Base-by-base conservation (phyloP, 2,329 filamentous ascomycete genomes). In the Colletotrichum liaoningense region DNA sequence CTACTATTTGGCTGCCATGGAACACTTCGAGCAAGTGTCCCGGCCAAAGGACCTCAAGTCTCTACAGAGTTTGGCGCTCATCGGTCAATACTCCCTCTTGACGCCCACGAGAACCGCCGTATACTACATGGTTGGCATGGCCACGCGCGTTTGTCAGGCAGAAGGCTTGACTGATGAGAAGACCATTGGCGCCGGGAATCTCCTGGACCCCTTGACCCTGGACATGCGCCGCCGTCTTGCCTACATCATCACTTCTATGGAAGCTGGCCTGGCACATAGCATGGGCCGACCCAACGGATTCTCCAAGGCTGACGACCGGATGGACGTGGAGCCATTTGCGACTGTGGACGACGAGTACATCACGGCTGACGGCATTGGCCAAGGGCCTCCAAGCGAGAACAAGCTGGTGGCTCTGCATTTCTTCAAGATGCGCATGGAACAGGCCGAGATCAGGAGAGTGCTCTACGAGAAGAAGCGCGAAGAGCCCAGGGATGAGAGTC, bases 371-470 rank as follows among this genome's bases (percentile, higher is more conserved):
- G 95, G 95, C 3, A 93, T 98, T 69, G 85, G 91, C 26, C 88
- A 92, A 0, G 93, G 92, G 1, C 93, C 92, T 5, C 88, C 90
- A 1, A 94, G 94, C 49, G 88, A 95, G 76, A 94, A 94, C 79
- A 99, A 99, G 81, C 90, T 94, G 78, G 92, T 97, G 30, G 93
- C 95, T 2, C 95, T 98, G 74, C 96, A 99, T 81, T 97, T 97
- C 78, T 95, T 95, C 85, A 96, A 94, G 80, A 97, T 98, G 94
- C 89, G 95, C 68, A 83, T 97, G 71, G 86, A 95, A 14, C 95
- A 98, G 80, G 91, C 95, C 16, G 96, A 98, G 82, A 97, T 98
- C 56, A 89, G 95, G 70, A 90, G 95, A 71, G 93, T 92, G 7
- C 86, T 98, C 1, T 98, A 99, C 80, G 93, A 97, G 77, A 93